A percentile compares a stretch with the other conserved stretches of the same genome.
Conservation (phyloP, 2,329 filamentous ascomycete species). For the Aspergillus sp. region DNA sequence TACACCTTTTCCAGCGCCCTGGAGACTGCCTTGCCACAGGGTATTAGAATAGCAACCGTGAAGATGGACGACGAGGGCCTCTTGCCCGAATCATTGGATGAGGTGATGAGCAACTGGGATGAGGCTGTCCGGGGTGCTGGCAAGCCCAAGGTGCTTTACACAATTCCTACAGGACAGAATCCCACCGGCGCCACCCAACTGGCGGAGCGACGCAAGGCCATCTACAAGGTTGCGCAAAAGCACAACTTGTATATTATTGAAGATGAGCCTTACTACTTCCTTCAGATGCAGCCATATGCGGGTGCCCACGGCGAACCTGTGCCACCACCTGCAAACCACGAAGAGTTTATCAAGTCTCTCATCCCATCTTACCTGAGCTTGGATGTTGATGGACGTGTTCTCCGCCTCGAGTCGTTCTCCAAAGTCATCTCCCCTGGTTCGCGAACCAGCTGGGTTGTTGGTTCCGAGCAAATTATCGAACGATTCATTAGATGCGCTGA, state of each 20-base stretch:
- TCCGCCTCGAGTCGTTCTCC: constrained; percentile 89
- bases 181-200: constrained; percentile 83
- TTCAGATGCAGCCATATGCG: constrained; percentile 74
- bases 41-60: constrained; percentile 56
- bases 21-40: constrained; percentile 61
- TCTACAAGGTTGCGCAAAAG: constrained; percentile 75
- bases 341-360: constrained; percentile 69
- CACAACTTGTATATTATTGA: constrained; percentile 85
- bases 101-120: constrained; percentile 63
- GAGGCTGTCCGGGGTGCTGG: constrained; percentile 49
- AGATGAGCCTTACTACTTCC: constrained; percentile 92
- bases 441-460: constrained; percentile 84
- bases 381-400: constrained; percentile 79
- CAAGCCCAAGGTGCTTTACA: constrained; percentile 67
- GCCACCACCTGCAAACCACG: constrained; percentile 57
- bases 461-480: constrained; percentile 76
- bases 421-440: constrained; percentile 84
- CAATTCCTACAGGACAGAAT: constrained; percentile 79
- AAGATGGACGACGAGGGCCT: constrained; percentile 65
- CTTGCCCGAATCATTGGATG: constrained; percentile 57
- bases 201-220: constrained; percentile 58
- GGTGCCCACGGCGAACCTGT: constrained; percentile 47
- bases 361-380: constrained; percentile 73
- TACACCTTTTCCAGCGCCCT: constrained; percentile 82
- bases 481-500: constrained; percentile 79